phyloP scores from a whole-genome alignment of 2,329 filamentous ascomycete genomes.

The Botrytis elliptica region DNA sequence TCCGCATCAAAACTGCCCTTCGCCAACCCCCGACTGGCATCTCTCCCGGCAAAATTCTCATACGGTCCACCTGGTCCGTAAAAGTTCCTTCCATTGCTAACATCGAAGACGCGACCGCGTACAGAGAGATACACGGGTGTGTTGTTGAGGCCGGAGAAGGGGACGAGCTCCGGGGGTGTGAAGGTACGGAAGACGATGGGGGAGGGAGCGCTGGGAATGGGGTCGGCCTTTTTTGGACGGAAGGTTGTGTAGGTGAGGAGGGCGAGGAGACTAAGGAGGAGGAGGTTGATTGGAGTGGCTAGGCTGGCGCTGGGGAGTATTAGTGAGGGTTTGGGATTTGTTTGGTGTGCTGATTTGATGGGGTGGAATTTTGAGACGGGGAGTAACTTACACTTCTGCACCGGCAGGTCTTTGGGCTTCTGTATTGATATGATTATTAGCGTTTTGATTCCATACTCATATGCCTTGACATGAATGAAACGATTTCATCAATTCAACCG shows the following conservation, averaged over 20 bases:
- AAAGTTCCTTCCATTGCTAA: constrained; percentile 82
- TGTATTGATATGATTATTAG: constrained; percentile 31
- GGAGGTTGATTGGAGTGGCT: constrained; percentile 59
- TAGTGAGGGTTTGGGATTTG: neutral
- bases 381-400: constrained; percentile 37
- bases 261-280: constrained; percentile 55
- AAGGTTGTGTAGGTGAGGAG: constrained; percentile 59
- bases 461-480: neutral
- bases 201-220: constrained; percentile 39
- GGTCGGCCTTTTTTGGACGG: constrained; percentile 42
- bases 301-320: constrained; percentile 28
- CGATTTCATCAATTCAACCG: neutral
- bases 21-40: constrained; percentile 84
- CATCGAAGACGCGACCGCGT: constrained; percentile 87
- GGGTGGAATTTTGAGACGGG: neutral
- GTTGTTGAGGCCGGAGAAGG: constrained; percentile 74
- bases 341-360: neutral
- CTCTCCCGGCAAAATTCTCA: constrained; percentile 90
- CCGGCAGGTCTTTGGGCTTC: constrained; percentile 30
- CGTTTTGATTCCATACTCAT: neutral
- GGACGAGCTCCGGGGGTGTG: constrained; percentile 59
- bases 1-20: constrained; percentile 91
- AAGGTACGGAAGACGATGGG: constrained; percentile 47
- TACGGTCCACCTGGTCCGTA: constrained; percentile 96
- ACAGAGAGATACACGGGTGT: constrained; percentile 87